Evolutionary conservation across 805 yeast species (phyloP).

Genomic region (Yarrowia keelungensis): DNA sequence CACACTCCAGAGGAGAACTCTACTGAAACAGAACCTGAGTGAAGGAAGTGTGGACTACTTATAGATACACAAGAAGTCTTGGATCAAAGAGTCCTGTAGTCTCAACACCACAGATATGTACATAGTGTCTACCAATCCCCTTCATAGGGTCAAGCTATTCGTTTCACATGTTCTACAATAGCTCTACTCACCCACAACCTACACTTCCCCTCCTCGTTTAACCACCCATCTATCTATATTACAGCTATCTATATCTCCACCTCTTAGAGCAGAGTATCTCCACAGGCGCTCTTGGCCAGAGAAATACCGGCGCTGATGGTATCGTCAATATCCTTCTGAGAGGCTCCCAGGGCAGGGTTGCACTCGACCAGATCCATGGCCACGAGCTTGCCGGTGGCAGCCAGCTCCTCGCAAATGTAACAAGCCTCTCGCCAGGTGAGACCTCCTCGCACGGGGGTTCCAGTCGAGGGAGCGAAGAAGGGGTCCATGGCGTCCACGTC

Average conservation of each 20-base stretch:
- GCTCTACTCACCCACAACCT: too few species aligned
- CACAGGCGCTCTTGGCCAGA: conserved; percentile 90
- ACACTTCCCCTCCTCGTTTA: not conserved
- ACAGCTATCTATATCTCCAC: not conserved
- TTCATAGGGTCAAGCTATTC: too few species aligned
- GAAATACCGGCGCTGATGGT: conserved; percentile 92
- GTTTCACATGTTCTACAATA: too few species aligned
- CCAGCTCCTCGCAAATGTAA: conserved; percentile 88
- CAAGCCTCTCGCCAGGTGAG: conserved; percentile 92
- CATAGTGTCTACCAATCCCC: too few species aligned
- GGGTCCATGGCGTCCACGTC: conserved; percentile 99
- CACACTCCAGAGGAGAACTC: too few species aligned
- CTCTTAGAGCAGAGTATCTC: conserved; percentile 74
- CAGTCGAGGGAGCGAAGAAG: conserved; percentile 92
- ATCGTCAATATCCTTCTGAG: conserved; percentile 75
- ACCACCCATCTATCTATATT: conserved; percentile 1
- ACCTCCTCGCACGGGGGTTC: conserved; percentile 98
- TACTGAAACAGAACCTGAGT: too few species aligned
- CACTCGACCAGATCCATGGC: conserved; percentile 94
- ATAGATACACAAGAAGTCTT: too few species aligned
- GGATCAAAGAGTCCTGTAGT: too few species aligned
- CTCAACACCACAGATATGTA: too few species aligned
- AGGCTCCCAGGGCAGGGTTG: conserved; percentile 85
- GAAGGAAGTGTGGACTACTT: too few species aligned
- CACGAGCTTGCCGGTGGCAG: conserved; percentile 84